A percentile compares a stretch with the other conserved stretches of the same genome.
These are phyloP conservation scores for Rutstroemia sp. DNA, from an alignment of 2,329 filamentous ascomycete genomes.

Conservation along the genomic window DNA sequence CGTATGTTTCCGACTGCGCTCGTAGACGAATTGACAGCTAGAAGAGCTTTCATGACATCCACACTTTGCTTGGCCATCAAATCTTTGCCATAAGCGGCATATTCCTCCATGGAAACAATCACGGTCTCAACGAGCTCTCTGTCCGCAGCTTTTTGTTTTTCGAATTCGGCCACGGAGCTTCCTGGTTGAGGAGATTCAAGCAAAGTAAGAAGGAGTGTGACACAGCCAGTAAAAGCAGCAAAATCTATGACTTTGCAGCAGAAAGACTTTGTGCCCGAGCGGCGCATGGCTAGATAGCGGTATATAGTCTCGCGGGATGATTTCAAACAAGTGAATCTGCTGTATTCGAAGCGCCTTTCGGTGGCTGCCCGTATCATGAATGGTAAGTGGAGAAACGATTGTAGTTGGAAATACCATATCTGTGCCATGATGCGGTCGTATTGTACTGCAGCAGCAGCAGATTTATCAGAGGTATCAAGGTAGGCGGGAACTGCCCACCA, in stretches of 20 bases:
- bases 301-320: conserved; percentile 24
- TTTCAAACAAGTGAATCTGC: conserved; percentile 26
- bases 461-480: conserved; percentile 4
- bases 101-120: conserved; percentile 19
- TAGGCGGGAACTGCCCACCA: conserved; percentile 25
- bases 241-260: conserved; percentile 28
- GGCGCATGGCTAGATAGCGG: conserved; percentile 22
- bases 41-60: conserved; percentile 25
- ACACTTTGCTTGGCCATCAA: conserved; percentile 23
- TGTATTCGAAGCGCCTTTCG: conserved; percentile 28
- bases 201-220: conserved; percentile 25
- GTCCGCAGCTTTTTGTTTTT: conserved; percentile 17
- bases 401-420: conserved; percentile 26
- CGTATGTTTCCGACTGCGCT: conserved; percentile 19
- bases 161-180: conserved; percentile 11
- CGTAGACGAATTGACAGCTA: conserved; percentile 18
- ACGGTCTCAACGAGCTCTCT: conserved; percentile 19
- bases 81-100: conserved; percentile 12
- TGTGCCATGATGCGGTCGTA: conserved; percentile 25
- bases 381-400: conserved; percentile 25
- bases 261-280: conserved; percentile 15
- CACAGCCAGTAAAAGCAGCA: conserved; percentile 22
- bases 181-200: conserved; percentile 14
- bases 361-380: conserved; percentile 28
- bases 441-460: conserved; percentile 1